Conservation (phyloP, 2,329 filamentous ascomycete species). For the Fusarium nelsonii region DNA sequence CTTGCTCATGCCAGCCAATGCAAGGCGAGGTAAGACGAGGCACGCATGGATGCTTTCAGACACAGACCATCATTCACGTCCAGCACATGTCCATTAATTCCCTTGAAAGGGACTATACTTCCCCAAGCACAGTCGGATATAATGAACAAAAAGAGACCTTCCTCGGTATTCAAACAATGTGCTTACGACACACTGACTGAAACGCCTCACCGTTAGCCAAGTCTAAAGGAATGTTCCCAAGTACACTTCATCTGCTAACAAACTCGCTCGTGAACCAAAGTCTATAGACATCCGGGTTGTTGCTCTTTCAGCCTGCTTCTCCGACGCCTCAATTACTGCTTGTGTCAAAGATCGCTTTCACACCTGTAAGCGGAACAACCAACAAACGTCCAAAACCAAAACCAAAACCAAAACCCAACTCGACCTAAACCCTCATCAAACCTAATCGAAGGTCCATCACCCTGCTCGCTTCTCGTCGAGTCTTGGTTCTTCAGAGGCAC, state of each 20-base stretch:
- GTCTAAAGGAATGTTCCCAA: slow-evolving; percentile 1
- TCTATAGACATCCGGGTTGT: slow-evolving; percentile 23
- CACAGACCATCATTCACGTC: slow-evolving; percentile 3
- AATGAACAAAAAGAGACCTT: background rate
- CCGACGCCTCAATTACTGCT: slow-evolving; percentile 40
- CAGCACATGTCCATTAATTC: slow-evolving; percentile 1
- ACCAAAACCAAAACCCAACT: background rate
- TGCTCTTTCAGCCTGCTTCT: slow-evolving; percentile 41
- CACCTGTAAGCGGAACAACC: slow-evolving; percentile 27
- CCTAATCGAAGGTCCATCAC: slow-evolving; percentile 10
- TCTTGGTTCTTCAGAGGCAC: slow-evolving; percentile 31
- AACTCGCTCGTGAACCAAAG: slow-evolving; percentile 8
- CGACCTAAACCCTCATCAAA: slow-evolving; percentile 3
- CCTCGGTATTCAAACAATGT: slow-evolving; percentile 14
- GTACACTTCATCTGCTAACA: slow-evolving; percentile 1
- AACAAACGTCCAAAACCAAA: slow-evolving; percentile 7
- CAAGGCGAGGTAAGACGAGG: slow-evolving; percentile 22
- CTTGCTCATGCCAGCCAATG: slow-evolving; percentile 31
- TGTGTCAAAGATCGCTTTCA: slow-evolving; percentile 13
- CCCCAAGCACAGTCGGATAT: background rate
- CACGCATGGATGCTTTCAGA: slow-evolving; percentile 32
- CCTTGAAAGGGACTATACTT: background rate
- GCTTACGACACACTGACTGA: slow-evolving; percentile 11
- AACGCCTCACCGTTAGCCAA: slow-evolving; percentile 34
- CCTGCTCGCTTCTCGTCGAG: slow-evolving; percentile 17